Base-by-base conservation (phyloP, 2,329 filamentous ascomycete genomes). In the Macrophomina pseudophaseolina region DNA sequence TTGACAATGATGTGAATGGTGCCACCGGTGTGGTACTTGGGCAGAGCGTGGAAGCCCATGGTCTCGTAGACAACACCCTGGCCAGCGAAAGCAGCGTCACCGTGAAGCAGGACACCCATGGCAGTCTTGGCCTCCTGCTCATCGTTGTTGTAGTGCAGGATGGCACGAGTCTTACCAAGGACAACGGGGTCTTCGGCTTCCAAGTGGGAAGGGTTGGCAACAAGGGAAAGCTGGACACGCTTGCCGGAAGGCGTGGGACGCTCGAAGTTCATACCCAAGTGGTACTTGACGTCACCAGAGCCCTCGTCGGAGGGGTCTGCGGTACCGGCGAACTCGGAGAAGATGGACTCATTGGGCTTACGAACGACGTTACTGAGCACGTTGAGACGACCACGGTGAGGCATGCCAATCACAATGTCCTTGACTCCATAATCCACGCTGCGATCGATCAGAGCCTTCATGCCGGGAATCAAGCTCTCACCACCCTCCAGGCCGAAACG, bases 261-360 rank as follows among this genome's bases (percentile, higher is more conserved):
- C 85, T 99, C 95, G 73, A 99, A 99, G 86, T 99, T 99, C 95
- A 99, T 99, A 78, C 95, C 95, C 75, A 99, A 85, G 84, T 99
- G 95, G 84, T 99, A 99, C 83, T 99, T 99, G 81, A 99, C 95
- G 80, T 99, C 95, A 74, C 95, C 95, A 67, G 95, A 98, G 68
- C 95, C 95, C 83, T 99, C 94, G 73, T 98, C 95, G 72, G 92
- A 91, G 65, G 92, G 92, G 76, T 92, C 93, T 28, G 91, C 84
- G 54, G 91, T 92, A 73, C 95, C 95, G 69, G 92, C 91, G 76
- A 99, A 99, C 81, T 99, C 95, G 79, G 92, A 97, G 85, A 99
- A 99, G 81, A 99, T 99, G 71, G 95, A 98, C 84, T 98, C 95
- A 81, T 99, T 99, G 74, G 95, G 94, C 84, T 99, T 99, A 77